Evolutionary conservation across 2,329 filamentous ascomycete species (phyloP).

Genomic region (Xylaria sp.): DNA sequence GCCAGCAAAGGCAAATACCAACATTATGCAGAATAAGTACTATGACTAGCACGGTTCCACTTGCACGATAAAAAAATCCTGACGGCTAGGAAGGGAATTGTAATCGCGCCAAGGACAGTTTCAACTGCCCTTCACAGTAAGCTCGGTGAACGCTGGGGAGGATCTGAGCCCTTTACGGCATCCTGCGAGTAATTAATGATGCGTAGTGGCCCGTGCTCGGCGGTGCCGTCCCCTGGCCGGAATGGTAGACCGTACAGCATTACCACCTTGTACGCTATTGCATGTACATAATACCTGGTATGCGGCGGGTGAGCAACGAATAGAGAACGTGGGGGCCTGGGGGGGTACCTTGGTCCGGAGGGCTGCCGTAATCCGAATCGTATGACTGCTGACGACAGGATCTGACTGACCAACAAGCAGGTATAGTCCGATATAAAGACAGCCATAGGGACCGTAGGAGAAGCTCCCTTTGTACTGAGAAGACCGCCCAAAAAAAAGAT

Average conservation of each 20-base stretch:
- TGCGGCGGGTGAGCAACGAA: background rate
- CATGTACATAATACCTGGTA: background rate
- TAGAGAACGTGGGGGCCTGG: conserved; percentile 21
- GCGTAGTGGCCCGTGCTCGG: conserved; percentile 17
- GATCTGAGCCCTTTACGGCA: conserved; percentile 24
- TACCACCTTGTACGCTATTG: background rate
- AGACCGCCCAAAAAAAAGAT: background rate
- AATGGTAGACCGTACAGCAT: conserved; percentile 11
- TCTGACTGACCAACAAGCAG: conserved; percentile 1
- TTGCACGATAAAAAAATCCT: conserved; percentile 19
- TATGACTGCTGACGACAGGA: conserved; percentile 20
- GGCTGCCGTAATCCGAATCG: conserved; percentile 28
- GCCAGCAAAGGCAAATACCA: conserved; percentile 4
- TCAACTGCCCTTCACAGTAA: conserved; percentile 36
- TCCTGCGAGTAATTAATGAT: conserved; percentile 23
- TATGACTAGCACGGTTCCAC: conserved; percentile 26
- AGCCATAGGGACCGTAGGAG: conserved; percentile 7
- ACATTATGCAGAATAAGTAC: conserved; percentile 9
- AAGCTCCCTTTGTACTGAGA: background rate
- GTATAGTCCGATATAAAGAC: background rate
- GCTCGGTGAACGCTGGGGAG: conserved; percentile 8
- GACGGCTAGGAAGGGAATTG: conserved; percentile 22
- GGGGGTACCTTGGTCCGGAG: conserved; percentile 11
- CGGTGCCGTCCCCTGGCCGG: conserved; percentile 9
- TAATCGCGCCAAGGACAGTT: conserved; percentile 24